Evolutionary conservation across 2,329 filamentous ascomycete genomes (phyloP), one percentile per base, ranked within the genome.

Genomic region (Penicillium palitans): DNA sequence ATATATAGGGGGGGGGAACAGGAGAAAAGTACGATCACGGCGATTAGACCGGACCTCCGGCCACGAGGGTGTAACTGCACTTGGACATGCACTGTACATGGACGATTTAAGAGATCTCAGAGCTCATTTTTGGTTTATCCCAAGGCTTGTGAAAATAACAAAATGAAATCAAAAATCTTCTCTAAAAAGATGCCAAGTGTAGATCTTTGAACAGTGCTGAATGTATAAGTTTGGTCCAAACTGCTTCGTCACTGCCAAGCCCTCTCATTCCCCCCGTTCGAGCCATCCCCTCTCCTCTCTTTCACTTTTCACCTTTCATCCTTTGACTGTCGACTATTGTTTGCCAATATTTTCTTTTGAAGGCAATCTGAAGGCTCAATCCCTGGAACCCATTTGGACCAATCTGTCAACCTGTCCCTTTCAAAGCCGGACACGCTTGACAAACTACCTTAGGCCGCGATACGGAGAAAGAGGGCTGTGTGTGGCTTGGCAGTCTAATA

Each of bases 191-290:
- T 27, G 17, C 13, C 2, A 31, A 42, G 15, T 19, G 55, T 54
- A 57, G 55, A 57, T 57, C 55, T 27, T 39, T 39, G 2, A 35
- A 52, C 35, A 27, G 6, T 35, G 39, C 5, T 19, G 24, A 24
- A 15, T 40, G 35, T 54, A 47, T 27, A 47, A 54, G 42, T 57
- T 57, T 44, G 48, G 50, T 37, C 13, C 42, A 47, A 53, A 33
- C 50, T 35, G 65, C 65, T 65, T 67, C 65, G 61, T 67, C 66
- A 67, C 64, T 66, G 66, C 65, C 66, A 68, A 68, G 66, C 57
- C 64, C 57, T 49, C 53, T 46, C 17, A 33, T 21, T 45, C 40
- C 55, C 62, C 66, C 64, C 62, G 60, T 63, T 68, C 65, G 55
- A 66, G 65, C 66, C 66, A 68, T 65, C 59, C 60, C 60, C 64